Base-by-base conservation (phyloP, 2,329 filamentous ascomycete species). In the Madurella mycetomatis region DNA sequence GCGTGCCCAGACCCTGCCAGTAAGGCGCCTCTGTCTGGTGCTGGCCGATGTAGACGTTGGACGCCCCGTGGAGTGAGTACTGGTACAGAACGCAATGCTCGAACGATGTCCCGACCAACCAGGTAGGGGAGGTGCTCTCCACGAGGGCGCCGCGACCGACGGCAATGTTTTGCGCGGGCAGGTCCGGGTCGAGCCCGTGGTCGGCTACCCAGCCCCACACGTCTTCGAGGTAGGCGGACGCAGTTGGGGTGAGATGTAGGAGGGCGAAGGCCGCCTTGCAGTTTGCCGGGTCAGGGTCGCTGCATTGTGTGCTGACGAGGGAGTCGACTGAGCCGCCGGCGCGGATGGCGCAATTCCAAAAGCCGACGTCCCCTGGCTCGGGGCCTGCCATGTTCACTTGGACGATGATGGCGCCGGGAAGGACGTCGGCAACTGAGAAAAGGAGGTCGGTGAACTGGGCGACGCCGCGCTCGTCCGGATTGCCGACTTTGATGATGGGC, bases 391-490 rank as follows among this genome's bases (percentile, higher is more conserved):
- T 69, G 62, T 72, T 67, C 49, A 72, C 69, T 53, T 70, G 64
- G 8, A 87, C 75, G n/a, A 88, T 69, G 8, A 85, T 77, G 2
- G 83, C 81, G 40, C 84, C 82, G n/a, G 79, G 73, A 11, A 82
- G 75, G 13, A 80, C 74, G 8, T 84, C 83, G 55, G 77, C 73
- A 1, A 83, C 84, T 57, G 79, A 77, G 37, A 88, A 74, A 40
- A 87, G 76, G 67, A 86, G 79, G 60, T 88, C 85, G 1, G 78
- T 80, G 71, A 83, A 79, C 65, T 88, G 83, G 9, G 86, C 76
- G 1, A 67, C 70, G 15, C 85, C 86, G 13, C 71, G 69, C 37
- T 87, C 79, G 9, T 82, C 82, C 1, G 72, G 62, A 9, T 74
- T 73, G 41, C 83, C 84, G 16, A 87, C 75, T 72, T 72, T 68